Base-by-base conservation (phyloP, 1,284 basidiomycete genomes). In the Trichosporon inkin region DNA sequence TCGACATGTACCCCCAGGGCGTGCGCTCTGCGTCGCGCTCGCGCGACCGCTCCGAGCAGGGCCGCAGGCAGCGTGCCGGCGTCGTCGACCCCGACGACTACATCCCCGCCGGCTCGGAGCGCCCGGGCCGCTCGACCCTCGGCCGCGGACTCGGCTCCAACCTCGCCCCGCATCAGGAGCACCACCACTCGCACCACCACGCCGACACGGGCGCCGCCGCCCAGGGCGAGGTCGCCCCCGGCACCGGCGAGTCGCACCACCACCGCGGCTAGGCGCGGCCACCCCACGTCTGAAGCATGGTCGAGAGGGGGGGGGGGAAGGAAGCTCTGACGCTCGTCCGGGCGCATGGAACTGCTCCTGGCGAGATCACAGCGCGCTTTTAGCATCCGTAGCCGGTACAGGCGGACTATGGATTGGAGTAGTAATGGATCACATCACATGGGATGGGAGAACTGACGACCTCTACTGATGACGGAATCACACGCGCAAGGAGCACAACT, bases 161-260 rank as follows among this genome's bases (percentile, higher is more conserved):
- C 22, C 24, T 22, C 44, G 28, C 28, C 28, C 28, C 28, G 28
- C 44, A 49, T 24, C 24, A 49, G 22, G 44, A 49, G 44, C 44
- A 49, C 44, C 44, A 49, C 44, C 44, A 49, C 44, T 49, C 44
- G 44, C 44, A 49, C 44, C 44, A 49, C 44, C 44, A 49, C 44
- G 44, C 17, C 44, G 44, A 49, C 22, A 49, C 44, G 24, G 44
- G 44, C 24, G 44, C 24, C 22, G 22, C 28, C 24, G 44, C 44
- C 22, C 22, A 24, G 22, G 44, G 44, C 44, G 22, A 49, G 44
- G 28, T 19, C 44, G 44, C 19, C n/a, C 22, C 22, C 44, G 44
- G 44, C 44, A 22, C 24, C 22, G 28, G 44, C 44, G 28, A 8
- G 5, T 32, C 28, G 28, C 44, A 49, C 44, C 44, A 49, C 44